Percentiles rank a stretch among this genome's conserved stretches.
These are phyloP conservation scores for Cryptosporidium meleagridis DNA, from an alignment of 169 alveolate species.

Conservation along the genomic window DNA sequence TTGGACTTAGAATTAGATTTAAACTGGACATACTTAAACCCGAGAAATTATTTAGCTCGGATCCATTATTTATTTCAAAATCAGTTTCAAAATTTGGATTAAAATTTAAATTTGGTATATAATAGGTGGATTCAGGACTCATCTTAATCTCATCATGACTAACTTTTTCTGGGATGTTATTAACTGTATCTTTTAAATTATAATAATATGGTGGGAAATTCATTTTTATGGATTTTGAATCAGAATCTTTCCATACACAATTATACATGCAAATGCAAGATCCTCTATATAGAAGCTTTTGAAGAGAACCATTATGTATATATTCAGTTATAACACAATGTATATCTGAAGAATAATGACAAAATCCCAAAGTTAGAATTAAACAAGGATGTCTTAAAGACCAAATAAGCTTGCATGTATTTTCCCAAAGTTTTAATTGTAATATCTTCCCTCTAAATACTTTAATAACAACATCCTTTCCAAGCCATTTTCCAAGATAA, in stretches of 20 bases:
- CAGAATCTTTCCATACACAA: constrained; percentile 11
- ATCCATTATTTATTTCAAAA: background rate
- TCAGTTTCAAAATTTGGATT: background rate
- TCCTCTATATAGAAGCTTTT: constrained; percentile 37
- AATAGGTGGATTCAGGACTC: background rate
- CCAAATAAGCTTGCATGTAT: constrained; percentile 68
- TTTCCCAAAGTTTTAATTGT: constrained; percentile 53
- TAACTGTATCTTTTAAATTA: background rate
- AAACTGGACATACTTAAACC: background rate
- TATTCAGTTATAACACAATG: constrained; percentile 73
- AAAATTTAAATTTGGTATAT: background rate
- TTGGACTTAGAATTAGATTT: background rate
- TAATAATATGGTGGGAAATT: constrained; percentile 16
- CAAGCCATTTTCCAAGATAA: constrained; percentile 73
- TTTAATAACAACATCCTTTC: constrained; percentile 51
- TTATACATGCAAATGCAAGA: constrained; percentile 29
- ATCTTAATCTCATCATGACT: no score
- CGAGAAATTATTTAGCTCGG: background rate
- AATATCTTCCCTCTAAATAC: constrained; percentile 42
- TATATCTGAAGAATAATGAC: constrained; percentile 41
- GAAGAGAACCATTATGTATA: constrained; percentile 47
- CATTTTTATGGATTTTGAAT: background rate
- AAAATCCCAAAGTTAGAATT: constrained; percentile 52
- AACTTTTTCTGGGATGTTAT: background rate
- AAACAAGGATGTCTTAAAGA: constrained; percentile 68